Base-by-base conservation (phyloP, 202 grass and related monocot genomes). In the Brachypodium distachyon region DNA sequence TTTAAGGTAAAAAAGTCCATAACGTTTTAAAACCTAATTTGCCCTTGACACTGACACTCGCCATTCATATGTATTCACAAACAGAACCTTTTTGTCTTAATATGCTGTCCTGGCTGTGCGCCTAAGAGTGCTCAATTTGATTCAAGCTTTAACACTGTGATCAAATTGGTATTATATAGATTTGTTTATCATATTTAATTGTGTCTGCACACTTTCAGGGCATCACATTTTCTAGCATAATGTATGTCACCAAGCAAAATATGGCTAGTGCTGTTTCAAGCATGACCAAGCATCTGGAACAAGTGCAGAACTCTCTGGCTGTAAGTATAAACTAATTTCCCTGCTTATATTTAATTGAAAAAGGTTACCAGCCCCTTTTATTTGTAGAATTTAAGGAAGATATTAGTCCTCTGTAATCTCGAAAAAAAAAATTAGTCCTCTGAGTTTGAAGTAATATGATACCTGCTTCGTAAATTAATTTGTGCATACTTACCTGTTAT, bases 231-330 rank as follows among this genome's bases (percentile, higher is more conserved):
- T 89, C 90, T 49, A 87, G 92, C 81, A 44, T 94, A 17, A 97
- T 97, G 91, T 94, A 92, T 70, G 91, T 92, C 29, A 97, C 91
- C 8, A 97, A 92, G 64, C 53, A 33, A 12, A 94, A 92, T 70
- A 94, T 97, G 89, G 81, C 91, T 52, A 92, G 65, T 74, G 91
- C 89, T 55, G 89, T 94, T 68, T 88, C 76, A 64, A 89, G 63
- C 46, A 94, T 97, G 94, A 94, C 91, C 44, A 92, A 90, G 73
- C 79, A 92, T 81, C 69, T 94, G 57, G 84, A 94, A 18, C 84
- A 94, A 84, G 84, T 94, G 18, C 90, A 90, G 43, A 52, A 46
- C 86, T 88, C 91, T 76, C 86, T 97, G 84, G 94, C 88, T 19
- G 86, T 97, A 79, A 91, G 90, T 91, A 64, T 47, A 42, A 16